Evolutionary conservation across 116 monocot species (phyloP), one percentile per base, ranked within the genome.

Genomic region (Phalaenopsis hybrid): DNA sequence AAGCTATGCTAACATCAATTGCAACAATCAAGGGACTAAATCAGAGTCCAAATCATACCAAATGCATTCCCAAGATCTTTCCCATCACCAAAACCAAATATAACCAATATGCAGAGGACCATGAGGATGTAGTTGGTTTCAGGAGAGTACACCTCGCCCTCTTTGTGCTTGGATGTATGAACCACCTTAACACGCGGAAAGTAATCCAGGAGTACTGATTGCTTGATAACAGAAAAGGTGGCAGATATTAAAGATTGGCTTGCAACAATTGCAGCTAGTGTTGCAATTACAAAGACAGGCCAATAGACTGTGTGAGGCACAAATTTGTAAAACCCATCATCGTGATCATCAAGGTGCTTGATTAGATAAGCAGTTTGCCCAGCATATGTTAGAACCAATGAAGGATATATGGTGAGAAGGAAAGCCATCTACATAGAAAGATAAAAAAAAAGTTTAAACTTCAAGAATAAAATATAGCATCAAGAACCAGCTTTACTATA

Each of bases 181-280:
- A 94, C 92, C 41, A 94, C 88, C 78, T 90, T 91, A 34, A 94
- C 94, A 78, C 94, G 88, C 2, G 94, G 94, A 81, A 94, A 94
- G 58, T 92, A 94, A 79, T 88, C 91, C 21, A 94, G 78, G 44
- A 83, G 85, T 20, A 94, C 92, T 0, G 92, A 85, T 84, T 94
- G 92, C 83, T 94, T 94, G 68, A 94, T 94, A 17, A 94, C 88
- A 51, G 94, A 94, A 75, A 94, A 94, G 57, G 91, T 94, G 43
- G 94, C 94, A 41, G 94, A 94, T 88, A 94, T 94, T 76, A 94
- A 83, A 61, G 94, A 94, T 78, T 94, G 94, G 77, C 94, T 94
- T 0, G 90, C 90, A 16, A 94, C 94, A 46, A 94, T 87, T 79
- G 91, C 89, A 34, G 94, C 94, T 37, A 85, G 52, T 43, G 92